Evolutionary conservation across 2,329 filamentous ascomycete species (phyloP), one percentile per base, ranked within the genome.

Genomic region (Teratosphaeria gauchensis): DNA sequence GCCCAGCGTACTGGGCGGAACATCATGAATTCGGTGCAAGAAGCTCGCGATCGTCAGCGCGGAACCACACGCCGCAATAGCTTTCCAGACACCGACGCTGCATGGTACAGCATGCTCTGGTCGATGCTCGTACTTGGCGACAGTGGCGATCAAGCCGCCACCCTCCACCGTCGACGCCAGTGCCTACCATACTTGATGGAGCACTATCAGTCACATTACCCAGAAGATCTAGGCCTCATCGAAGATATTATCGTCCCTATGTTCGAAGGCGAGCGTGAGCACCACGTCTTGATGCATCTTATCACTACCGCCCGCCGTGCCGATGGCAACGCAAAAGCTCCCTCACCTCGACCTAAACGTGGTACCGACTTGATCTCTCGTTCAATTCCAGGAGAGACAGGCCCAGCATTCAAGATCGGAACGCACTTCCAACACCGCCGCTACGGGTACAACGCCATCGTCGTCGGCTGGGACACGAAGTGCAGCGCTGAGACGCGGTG

Each of bases 341-440:
- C 57, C 7, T 57, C 38, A 4, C 46, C 28, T 16, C 35, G 60
- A 8, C 57, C 59, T 5, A 53, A n/a, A 28, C 24, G 16, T 7
- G 19, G 19, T 1, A 55, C 14, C 54, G 21, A 48, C 16, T 11
- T 52, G n/a, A 35, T 35, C 33, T 35, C 33, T 14, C 33, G 33
- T 6, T 35, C 33, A 9, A 35, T 35, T 14, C 59, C 59, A 11
- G 59, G 59, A 7, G 31, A 53, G 32, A 11, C 21, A 2, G 58
- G 55, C 14, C 82, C 90, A 55, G 80, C 75, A 61, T 92, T 84
- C 71, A 83, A 80, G 55, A 82, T 96, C 54, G 94, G 94, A 0
- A 88, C 95, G 66, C 81, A 96, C 6, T 95, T 97, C 70, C 82
- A 81, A 54, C 94, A 99, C 74, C 84, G 80, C 61, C 82, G 91